Base-by-base conservation (phyloP, 257 asterid genomes). In the Salvia miltiorrhiza region DNA sequence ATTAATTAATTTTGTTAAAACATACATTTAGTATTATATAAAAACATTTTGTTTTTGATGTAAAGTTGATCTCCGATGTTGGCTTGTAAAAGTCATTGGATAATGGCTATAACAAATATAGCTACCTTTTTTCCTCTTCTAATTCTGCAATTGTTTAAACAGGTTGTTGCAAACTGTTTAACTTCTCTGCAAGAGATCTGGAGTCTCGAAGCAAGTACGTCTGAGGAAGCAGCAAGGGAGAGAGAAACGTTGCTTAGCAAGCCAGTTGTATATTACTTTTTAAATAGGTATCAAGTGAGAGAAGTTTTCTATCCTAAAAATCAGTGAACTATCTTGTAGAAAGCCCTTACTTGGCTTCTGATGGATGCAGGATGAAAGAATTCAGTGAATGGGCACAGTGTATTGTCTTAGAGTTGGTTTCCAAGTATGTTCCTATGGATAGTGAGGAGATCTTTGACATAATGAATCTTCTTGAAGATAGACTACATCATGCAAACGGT, bases 371-470 rank as follows among this genome's bases (percentile, higher is more conserved):
- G 86, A 85, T 89, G 72, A 94, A 82, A 80, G 96, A 91, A 68
- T 94, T 91, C 85, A 88, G 80, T 71, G 99, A 94, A 86, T 94
- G 99, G 99, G 96, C 97, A n/a, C 99, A 94, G 59, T 94, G 98
- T 79, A 82, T 67, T 73, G 90, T 91, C 76, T 81, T 94, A 77
- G 97, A 94, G 81, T 70, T 91, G 86, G 95, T 89, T 65, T 78
- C 97, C 71, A 94, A 94, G 71, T 94, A 91, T 78, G 93, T 89
- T 58, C 98, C 98, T 30, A 45, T 90, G 28, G 99, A 94, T 63
- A 88, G 82, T 82, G 92, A 81, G 69, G 99, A 94, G 87, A 86
- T 94, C 81, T 94, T 94, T 74, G 99, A 94, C 87, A 86, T 91
- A 71, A 94, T 94, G 99, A 90, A 94, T 85, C 97, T 94, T 80